A percentile compares a stretch with the other conserved stretches of the same genome.
Conservation (phyloP, 306 rosid species). For the Quercus ilex region DNA sequence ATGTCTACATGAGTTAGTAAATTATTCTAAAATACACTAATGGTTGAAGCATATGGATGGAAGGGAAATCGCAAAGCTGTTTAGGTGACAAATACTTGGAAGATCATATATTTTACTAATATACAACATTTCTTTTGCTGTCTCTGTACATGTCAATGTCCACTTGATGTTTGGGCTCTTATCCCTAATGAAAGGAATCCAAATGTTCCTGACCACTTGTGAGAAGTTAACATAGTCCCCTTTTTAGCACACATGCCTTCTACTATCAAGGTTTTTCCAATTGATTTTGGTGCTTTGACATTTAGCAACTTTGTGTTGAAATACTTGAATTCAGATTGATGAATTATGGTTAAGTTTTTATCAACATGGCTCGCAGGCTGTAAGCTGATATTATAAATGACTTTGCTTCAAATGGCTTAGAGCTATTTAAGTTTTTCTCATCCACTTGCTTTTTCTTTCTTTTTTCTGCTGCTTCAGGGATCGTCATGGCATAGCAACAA, state of each 20-base stretch:
- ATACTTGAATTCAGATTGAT: not conserved
- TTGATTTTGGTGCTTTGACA: not conserved
- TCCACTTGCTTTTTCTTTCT: not conserved
- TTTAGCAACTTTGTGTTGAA: not conserved
- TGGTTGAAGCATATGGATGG: not conserved
- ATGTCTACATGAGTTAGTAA: not conserved
- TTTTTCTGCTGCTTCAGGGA: slow-evolving; percentile 23
- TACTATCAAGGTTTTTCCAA: not conserved
- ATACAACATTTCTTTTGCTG: not conserved
- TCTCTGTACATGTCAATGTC: not conserved
- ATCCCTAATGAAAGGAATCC: not conserved
- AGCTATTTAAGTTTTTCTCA: not conserved
- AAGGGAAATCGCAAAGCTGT: not conserved
- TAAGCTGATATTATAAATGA: not conserved
- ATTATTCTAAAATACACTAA: not conserved
- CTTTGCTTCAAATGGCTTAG: not conserved
- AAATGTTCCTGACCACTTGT: not conserved
- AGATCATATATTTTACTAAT: not conserved
- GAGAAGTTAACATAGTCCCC: not conserved
- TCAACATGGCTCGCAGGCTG: not conserved
- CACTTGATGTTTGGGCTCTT: not conserved
- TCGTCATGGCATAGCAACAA: slow-evolving; percentile 23
- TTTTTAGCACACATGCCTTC: not conserved
- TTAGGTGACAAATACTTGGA: not conserved
- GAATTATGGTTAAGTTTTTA: too few relatives aligned